Evolutionary conservation across 2,329 filamentous ascomycete genomes (phyloP), one percentile per base, ranked within the genome.

Genomic region (Scopulariopsis brevicaulis): DNA sequence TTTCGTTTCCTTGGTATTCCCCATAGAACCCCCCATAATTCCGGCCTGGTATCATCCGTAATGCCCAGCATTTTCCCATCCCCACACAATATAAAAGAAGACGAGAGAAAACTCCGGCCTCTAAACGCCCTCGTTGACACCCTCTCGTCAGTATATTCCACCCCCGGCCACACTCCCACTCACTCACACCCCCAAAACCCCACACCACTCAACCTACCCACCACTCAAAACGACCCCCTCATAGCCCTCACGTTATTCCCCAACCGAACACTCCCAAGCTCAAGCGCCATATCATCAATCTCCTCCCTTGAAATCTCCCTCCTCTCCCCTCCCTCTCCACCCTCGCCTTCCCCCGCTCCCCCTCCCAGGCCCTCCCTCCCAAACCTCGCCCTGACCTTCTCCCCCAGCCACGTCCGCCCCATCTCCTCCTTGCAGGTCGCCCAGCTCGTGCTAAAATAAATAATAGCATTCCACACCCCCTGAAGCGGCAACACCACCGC

Each of bases 391-490:
- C 22, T 43, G 8, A 50, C 18, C 24, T 15, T 34, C 28, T 32
- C n/a, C 34, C 48, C 55, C 28, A 25, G 20, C 55, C 20, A 35
- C 40, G 40, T 57, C 34, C 40, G 53, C 52, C 15, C 53, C 35
- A 54, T n/a, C 53, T 58, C 57, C 57, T 58, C 53, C 34, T 46
- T 25, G 58, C 77, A 71, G 50, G 71, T 62, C 0, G 24, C 54
- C 72, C 74, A 78, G 62, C 77, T 89, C 1, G 87, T 88, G 5
- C 80, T 79, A 60, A 87, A 81, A 70, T 91, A 93, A 58, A 94
- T 89, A 56, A 89, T 73, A 34, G 84, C 81, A 66, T 93, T 93
- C 87, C 89, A 92, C 35, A 90, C 80, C 0, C 89, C 89, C 68
- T 93, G 89, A 1, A 90, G 74, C 0, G 89, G 88, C 4, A 93